Conservation (phyloP, 2,329 filamentous ascomycete genomes). For the Calonectria pauciramosa region DNA sequence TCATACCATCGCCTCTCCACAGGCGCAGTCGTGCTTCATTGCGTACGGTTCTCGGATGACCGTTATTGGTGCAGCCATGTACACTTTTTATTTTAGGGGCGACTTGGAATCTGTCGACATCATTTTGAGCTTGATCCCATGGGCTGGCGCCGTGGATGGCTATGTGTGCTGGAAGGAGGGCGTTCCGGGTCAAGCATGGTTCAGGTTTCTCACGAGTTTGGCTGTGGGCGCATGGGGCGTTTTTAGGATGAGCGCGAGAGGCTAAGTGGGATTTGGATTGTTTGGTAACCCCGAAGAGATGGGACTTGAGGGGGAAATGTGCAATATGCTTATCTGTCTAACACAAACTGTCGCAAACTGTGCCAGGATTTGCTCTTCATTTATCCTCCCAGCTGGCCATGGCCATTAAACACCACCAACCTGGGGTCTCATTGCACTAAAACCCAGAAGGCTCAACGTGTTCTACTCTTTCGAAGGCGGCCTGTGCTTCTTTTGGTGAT, state of each 20-base stretch:
- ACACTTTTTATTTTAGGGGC: constrained; percentile 38
- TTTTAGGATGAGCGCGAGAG: constrained; percentile 35
- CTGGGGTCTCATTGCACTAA: too few species aligned
- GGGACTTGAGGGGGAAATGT: too few species aligned
- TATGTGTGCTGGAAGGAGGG: constrained; percentile 44
- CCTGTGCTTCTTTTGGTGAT: too few species aligned
- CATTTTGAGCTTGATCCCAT: constrained; percentile 34
- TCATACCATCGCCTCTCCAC: constrained; percentile 46
- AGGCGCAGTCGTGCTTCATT: constrained; percentile 49
- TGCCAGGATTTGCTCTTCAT: too few species aligned
- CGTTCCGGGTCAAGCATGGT: constrained; percentile 26
- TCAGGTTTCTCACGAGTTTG: constrained; percentile 29
- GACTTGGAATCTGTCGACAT: constrained; percentile 39
- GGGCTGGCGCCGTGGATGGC: constrained; percentile 37
- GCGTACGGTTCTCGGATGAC: constrained; percentile 40
- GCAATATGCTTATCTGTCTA: too few species aligned
- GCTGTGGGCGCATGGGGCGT: constrained; percentile 36
- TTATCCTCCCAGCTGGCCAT: too few species aligned
- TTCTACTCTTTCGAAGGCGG: too few species aligned
- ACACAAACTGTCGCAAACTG: too few species aligned
- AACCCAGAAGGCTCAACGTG: too few species aligned
- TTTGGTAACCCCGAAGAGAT: not conserved
- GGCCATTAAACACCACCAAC: too few species aligned
- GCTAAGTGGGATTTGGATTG: not conserved
- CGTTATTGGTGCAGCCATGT: constrained; percentile 39